These are phyloP conservation scores for Endoconidiophora polonica DNA, from an alignment of 2,329 filamentous ascomycete genomes.

Conservation along the genomic window DNA sequence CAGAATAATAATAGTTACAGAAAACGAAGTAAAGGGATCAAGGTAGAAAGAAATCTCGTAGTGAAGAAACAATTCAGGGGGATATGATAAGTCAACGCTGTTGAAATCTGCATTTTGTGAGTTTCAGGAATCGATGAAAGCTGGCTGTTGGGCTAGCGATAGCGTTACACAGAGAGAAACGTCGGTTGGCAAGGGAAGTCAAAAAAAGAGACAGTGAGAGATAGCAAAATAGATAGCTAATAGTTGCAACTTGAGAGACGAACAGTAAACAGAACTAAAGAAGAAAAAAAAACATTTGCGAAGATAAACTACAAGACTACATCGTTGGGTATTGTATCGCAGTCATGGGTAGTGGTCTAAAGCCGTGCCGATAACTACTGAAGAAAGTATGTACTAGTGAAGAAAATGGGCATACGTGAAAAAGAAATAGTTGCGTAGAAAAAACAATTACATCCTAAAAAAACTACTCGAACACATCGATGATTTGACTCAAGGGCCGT, in stretches of 20 bases:
- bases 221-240: not conserved
- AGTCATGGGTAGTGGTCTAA: too few relatives aligned
- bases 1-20: not conserved
- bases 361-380: too few relatives aligned
- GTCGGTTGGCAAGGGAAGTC: not conserved
- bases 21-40: slow-evolving; percentile 4
- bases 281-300: not conserved
- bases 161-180: slow-evolving; percentile 8
- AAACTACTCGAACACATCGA: too few relatives aligned
- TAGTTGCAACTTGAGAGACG: not conserved
- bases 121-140: slow-evolving; percentile 10
- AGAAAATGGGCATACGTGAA: not conserved
- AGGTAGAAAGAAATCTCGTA: not conserved
- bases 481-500: not conserved
- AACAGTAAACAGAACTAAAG: not conserved
- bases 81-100: not conserved
- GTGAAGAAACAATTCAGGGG: not conserved
- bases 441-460: not conserved
- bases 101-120: slow-evolving; percentile 4
- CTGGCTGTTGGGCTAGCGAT: not conserved
- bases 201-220: not conserved
- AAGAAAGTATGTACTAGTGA: too few relatives aligned
- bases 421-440: not conserved
- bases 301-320: not conserved
- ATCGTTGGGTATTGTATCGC: too few relatives aligned